Base-by-base conservation (phyloP, 2,329 filamentous ascomycete genomes). In the Lecanicillium sp. region DNA sequence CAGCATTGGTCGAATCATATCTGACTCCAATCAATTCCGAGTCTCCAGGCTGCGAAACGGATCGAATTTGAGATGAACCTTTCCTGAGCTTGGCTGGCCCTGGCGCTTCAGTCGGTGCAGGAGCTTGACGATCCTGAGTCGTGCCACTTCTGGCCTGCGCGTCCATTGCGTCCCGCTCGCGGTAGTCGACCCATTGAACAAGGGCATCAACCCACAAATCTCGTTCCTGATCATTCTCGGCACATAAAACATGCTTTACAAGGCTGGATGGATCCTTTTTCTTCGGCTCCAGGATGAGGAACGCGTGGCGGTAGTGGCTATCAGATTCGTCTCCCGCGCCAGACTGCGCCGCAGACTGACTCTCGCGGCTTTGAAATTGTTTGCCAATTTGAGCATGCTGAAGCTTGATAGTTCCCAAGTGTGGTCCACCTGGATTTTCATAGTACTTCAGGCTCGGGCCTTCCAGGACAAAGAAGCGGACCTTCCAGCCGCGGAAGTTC, bases 401-500 rank as follows among this genome's bases (percentile, higher is more conserved):
- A 25, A 98, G 73, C 63, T 94, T 95, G 64, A 98, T 96, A 2
- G 87, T 90, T 3, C 92, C 92, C 29, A 96, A 67, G 56, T 95
- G 87, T 13, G 87, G 80, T 32, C 92, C 92, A 35, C 90, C 89
- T 3, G 87, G 88, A 2, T 83, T 78, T 60, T 98, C 92, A 52
- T 85, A 96, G 57, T 98, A 98, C 51, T 84, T 88, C 51, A 98
- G 53, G 8, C 67, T 61, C n/a, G 73, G 72, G 0, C 75, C 73
- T 37, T 78, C 73, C 11, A 78, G 64, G 16, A 77, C 63, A 51
- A 80, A 81, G 53, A 77, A 80, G 25, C 77, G 65, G 9, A 88
- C 89, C 62, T 98, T 98, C 92, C 92, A 98, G 35, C 92, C 92
- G 37, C 92, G 92, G 63, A 98, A 98, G 54, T 96, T 96, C 70